Evolutionary conservation across 2,329 filamentous ascomycete genomes (phyloP).

Genomic region (Magnaporthales sp.): DNA sequence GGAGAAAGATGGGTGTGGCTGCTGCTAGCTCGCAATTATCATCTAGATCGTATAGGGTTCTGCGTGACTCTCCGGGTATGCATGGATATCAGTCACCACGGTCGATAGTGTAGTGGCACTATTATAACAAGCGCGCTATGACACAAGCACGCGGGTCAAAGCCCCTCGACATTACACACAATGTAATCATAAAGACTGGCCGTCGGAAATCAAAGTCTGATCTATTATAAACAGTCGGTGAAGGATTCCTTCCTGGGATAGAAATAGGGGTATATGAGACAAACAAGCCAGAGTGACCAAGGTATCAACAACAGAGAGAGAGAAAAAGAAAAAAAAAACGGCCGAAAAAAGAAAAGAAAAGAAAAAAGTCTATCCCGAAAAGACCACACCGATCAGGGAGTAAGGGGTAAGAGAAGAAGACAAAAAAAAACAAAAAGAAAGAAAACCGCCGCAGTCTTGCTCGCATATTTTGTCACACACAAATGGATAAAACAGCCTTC

Average conservation of each 20-base stretch:
- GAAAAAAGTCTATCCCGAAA: conserved; percentile 11
- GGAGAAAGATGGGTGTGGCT: too few species aligned
- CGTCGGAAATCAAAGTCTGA: neutral
- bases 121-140: neutral
- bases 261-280: neutral
- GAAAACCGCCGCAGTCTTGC: neutral
- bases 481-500: neutral
- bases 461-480: neutral
- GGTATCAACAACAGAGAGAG: neutral
- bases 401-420: conserved; percentile 1
- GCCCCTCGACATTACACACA: neutral
- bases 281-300: neutral
- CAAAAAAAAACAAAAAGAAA: conserved; percentile 5
- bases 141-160: too few species aligned
- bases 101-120: neutral
- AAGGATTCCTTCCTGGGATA: neutral
- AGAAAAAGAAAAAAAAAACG: conserved; percentile 12
- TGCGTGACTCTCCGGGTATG: neutral
- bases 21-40: too few species aligned
- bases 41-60: neutral
- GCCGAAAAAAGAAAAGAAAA: conserved; percentile 10
- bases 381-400: conserved; percentile 11
- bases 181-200: neutral
- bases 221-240: neutral
- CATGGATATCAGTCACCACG: neutral